Evolutionary conservation across 2,329 filamentous ascomycete genomes (phyloP), one percentile per base, ranked within the genome.

Genomic region (Teratosphaeria nubilosa): DNA sequence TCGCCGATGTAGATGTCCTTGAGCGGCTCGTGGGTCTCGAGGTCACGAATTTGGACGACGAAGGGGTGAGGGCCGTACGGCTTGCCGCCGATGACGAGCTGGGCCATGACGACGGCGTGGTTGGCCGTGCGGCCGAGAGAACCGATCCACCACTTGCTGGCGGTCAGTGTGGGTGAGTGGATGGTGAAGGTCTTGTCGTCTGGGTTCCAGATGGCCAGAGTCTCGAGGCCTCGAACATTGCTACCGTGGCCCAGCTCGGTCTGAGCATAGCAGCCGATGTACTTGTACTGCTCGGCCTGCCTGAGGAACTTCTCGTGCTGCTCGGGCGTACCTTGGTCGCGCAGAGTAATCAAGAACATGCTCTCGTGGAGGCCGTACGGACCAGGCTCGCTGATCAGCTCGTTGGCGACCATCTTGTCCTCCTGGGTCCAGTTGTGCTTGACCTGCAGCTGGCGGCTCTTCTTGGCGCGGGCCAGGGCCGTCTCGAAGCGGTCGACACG

Each of bases 61-160:
- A 92, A 91, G 0, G 88, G 87, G 67, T 91, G 87, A 41, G 88
- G 87, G 0, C 88, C 88, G 63, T 84, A 85, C 20, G 78, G 75
- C 73, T 87, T 88, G 64, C 86, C 86, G 60, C 77, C 75, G 60
- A 90, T 80, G 61, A 85, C 81, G 30, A 91, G 78, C 73, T 91
- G 87, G 0, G 88, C 88, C 80, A 91, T 90, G 3, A 91, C 86
- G 1, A 89, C 83, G 1, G 88, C 88, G 68, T 90, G 80, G 69
- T 89, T 91, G 51, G 88, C 88, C 2, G 85, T 86, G 65, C 86
- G 80, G 55, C 88, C 88, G 3, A 91, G 78, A 11, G 86, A 88
- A 1, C 88, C 88, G 65, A 90, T 90, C 88, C 88, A 91, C 87
- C 87, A 92, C 70, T 92, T 92, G 34, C 86, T 86, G 0, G 87